A percentile compares a stretch with the other conserved stretches of the same genome.
phyloP scores from a whole-genome alignment of 2,329 filamentous ascomycete genomes.

The Chaetomiaceae sp. region DNA sequence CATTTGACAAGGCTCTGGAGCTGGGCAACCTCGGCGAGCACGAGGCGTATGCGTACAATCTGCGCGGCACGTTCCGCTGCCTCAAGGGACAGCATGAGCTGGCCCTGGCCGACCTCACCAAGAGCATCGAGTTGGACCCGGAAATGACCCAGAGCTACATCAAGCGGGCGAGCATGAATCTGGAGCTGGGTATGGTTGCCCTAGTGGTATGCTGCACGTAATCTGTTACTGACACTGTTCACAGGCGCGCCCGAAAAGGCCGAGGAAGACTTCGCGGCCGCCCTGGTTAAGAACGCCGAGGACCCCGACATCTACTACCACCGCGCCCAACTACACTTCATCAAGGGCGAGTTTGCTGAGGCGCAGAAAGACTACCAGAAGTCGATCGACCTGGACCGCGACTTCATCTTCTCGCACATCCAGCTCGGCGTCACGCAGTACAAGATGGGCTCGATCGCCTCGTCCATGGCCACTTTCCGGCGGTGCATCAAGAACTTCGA shows the following conservation, averaged over 20 bases:
- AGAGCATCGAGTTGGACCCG: slow-evolving; percentile 86
- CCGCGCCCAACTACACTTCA: slow-evolving; percentile 96
- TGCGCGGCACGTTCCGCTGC: slow-evolving; percentile 93
- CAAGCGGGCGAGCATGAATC: slow-evolving; percentile 96
- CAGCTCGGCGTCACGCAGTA: slow-evolving; percentile 99
- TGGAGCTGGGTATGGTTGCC: slow-evolving; percentile 70
- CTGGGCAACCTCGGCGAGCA: slow-evolving; percentile 71
- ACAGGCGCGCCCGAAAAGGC: slow-evolving; percentile 77
- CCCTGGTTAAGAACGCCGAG: slow-evolving; percentile 73
- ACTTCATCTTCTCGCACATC: slow-evolving; percentile 99
- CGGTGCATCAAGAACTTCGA: slow-evolving; percentile 98
- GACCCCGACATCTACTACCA: slow-evolving; percentile 99
- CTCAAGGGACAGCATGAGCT: slow-evolving; percentile 80
- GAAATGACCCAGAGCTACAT: slow-evolving; percentile 93
- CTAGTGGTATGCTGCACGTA: not conserved
- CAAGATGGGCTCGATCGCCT: slow-evolving; percentile 98
- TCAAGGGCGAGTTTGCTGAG: slow-evolving; percentile 85
- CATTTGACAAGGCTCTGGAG: slow-evolving; percentile 85
- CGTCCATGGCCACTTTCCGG: slow-evolving; percentile 97
- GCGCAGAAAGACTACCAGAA: slow-evolving; percentile 99
- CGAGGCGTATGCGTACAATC: slow-evolving; percentile 90
- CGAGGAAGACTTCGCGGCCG: slow-evolving; percentile 78
- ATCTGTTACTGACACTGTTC: slow-evolving; percentile 28
- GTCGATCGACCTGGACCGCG: slow-evolving; percentile 90
- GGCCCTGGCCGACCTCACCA: slow-evolving; percentile 79